Evolutionary conservation across 2,329 filamentous ascomycete genomes (phyloP), one percentile per base, ranked within the genome.

Genomic region (Ampelomyces quisqualis): DNA sequence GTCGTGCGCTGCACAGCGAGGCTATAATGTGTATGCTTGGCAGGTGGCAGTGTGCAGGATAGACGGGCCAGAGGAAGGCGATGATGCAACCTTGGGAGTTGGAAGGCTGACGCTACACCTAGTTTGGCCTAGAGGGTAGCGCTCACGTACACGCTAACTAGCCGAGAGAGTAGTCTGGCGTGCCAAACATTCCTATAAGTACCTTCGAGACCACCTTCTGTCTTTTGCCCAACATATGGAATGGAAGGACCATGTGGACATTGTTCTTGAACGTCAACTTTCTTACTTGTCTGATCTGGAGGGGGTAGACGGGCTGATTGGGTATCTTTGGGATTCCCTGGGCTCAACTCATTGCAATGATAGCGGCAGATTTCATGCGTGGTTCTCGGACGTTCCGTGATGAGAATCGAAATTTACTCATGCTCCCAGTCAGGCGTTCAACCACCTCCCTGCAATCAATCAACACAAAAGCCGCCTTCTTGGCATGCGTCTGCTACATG

Each of bases 201-300:
- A 73, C 56, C 58, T 73, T 46, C 67, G 60, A 4, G 69, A 70
- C 34, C 59, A 75, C 58, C 60, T 75, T 13, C 64, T 75, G 41
- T 61, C 59, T 46, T 66, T 75, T 58, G 66, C 51, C 43, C 67
- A 52, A 39, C 59, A 49, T 45, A 67, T 54, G 45, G 62, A 55
- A 51, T 62, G 20, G 68, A 71, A 28, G n/a, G n/a, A n/a, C n/a
- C 60, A 60, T n/a, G 58, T 71, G 31, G 64, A 63, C 29, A 58
- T 69, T 47, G 68, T 76, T 23, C 53, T 76, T 26, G 66, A 72
- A 46, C 69, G 70, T 15, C 73, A 76, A 47, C 65, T 76, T 10
- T 77, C 73, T 3, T 73, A 72, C 49, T 77, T 77, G 54, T 68
- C 67, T 28, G 68, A 76, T 46, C 58, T 62, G 56, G 57, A 73